Evolutionary conservation across 768 basidiomycete species (phyloP).

Genomic region (Trichaptum fuscoviolaceum): DNA sequence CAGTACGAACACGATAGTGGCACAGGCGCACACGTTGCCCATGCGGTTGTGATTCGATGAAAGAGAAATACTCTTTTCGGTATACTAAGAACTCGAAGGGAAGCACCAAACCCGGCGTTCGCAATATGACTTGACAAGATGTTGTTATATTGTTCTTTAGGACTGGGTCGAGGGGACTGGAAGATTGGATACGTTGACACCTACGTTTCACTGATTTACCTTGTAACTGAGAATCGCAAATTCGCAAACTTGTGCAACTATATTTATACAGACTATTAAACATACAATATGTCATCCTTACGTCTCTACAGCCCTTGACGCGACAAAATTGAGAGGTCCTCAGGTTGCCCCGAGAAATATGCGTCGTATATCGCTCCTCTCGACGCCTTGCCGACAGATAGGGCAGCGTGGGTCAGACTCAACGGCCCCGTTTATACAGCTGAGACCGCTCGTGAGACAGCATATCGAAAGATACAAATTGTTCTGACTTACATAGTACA

Average conservation of each 20-base stretch:
- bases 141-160: background rate
- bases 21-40: background rate
- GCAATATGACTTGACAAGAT: background rate
- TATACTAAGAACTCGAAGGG: background rate
- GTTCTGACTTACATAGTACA: background rate
- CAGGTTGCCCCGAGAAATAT: background rate
- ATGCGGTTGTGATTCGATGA: background rate
- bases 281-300: background rate
- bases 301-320: background rate
- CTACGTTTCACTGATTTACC: no score
- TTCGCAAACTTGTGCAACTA: no score
- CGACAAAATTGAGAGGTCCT: background rate
- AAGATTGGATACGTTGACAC: no score
- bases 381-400: background rate
- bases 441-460: background rate
- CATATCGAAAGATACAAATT: background rate
- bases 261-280: background rate
- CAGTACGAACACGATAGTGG: background rate
- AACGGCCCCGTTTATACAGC: background rate
- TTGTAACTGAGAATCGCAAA: no score
- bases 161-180: no score
- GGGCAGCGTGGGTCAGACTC: background rate
- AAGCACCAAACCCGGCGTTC: no score
- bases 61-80: background rate
- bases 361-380: background rate